Evolutionary conservation across 306 rosid genomes (phyloP), one percentile per base, ranked within the genome.

Genomic region (Hippophae rhamnoides): DNA sequence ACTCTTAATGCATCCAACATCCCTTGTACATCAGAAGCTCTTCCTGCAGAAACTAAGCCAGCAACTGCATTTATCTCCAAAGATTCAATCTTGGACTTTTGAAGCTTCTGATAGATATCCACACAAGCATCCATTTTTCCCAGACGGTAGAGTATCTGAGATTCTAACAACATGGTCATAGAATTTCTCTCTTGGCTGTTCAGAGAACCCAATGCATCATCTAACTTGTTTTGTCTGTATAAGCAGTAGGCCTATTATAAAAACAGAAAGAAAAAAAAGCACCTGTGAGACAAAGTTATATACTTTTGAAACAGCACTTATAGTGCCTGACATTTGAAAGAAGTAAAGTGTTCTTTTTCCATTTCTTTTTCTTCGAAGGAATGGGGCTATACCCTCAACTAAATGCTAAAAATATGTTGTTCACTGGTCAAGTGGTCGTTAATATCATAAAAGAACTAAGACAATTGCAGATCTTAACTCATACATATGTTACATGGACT

Each of bases 91-190:
- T 84, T 82, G 62, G 95, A 86, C 56, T 82, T 85, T 47, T 72
- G 87, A 58, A 92, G 97, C 73, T 82, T 92, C 77, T 84, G 86
- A 69, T 88, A 92, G 72, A 82, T 82, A 68, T 92, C 94, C n/a
- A 84, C 56, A 67, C 95, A 88, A 77, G 85, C 94, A 77, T 86
- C 95, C 93, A 82, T 69, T 75, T 86, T 86, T 70, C 93, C 96
- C 8, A 79, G 74, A 52, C 99, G 96, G 72, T 84, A 88, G 71
- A 92, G 78, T 65, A 92, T 86, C 82, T 92, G 97, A 68, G 94
- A 81, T 72, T 92, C 99, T 73, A 92, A 53, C 57, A 88, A 74
- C 88, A 84, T 73, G 14, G 82, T 69, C 66, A 79, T 76, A 18
- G 86, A 73, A 53, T 60, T 77, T 69, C 74, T 66, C 80, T 88